Percentiles rank a stretch among this genome's conserved stretches.
Evolutionary conservation across 768 basidiomycete genomes (phyloP).

Genomic region (Podaxis sp.): DNA sequence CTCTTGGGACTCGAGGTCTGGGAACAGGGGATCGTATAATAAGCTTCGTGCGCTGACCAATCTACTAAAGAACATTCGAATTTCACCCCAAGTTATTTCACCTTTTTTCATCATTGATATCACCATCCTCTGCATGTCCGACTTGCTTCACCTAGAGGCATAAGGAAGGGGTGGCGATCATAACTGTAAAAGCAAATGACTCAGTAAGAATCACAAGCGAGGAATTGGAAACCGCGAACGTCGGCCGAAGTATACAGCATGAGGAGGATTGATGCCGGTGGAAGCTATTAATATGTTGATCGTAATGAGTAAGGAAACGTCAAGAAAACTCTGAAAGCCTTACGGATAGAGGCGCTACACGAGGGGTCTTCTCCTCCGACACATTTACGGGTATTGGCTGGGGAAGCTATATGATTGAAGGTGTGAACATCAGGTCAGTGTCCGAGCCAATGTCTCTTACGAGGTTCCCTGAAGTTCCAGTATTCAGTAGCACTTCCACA

Average conservation of each 20-base stretch:
- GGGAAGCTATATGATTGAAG: slow-evolving; percentile 20
- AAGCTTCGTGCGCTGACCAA: no score
- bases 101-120: no score
- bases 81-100: no score
- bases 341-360: slow-evolving; percentile 46
- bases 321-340: slow-evolving; percentile 9
- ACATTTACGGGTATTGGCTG: slow-evolving; percentile 36
- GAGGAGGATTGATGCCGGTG: slow-evolving; percentile 43
- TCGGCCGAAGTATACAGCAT: slow-evolving; percentile 42
- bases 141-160: background rate
- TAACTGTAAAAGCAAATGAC: background rate
- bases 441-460: slow-evolving; percentile 7
- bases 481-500: slow-evolving; percentile 24
- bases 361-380: slow-evolving; percentile 39
- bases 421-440: background rate
- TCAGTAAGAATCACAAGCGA: background rate
- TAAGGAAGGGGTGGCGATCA: background rate
- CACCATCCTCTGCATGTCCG: background rate
- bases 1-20: no score
- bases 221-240: slow-evolving; percentile 22
- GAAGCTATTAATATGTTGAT: slow-evolving; percentile 28
- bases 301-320: background rate
- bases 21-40: no score
- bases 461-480: slow-evolving; percentile 45
- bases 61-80: background rate